Conservation (phyloP, 768 basidiomycete genomes). For the Hygrophoropsis aurantiaca region DNA sequence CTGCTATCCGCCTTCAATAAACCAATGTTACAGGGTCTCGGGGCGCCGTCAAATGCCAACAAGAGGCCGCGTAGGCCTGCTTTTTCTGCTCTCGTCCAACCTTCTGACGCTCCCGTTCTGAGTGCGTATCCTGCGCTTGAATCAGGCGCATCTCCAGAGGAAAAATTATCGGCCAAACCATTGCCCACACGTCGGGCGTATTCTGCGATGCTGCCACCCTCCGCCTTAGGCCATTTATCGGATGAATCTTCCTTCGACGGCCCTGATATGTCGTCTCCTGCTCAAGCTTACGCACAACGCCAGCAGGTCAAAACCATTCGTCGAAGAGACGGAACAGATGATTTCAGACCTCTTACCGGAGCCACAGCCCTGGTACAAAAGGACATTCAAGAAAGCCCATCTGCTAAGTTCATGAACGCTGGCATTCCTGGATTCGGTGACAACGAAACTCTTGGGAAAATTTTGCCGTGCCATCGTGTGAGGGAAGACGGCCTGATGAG, state of each 20-base stretch:
- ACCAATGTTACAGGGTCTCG: constrained; percentile 54
- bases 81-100: constrained; percentile 60
- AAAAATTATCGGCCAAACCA: constrained; percentile 33
- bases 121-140: constrained; percentile 45
- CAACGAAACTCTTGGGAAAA: constrained; percentile 90
- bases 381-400: constrained; percentile 55
- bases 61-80: constrained; percentile 68
- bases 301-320: constrained; percentile 78
- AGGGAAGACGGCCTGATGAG: constrained; percentile 96
- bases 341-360: constrained; percentile 74
- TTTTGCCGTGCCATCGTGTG: constrained; percentile 90
- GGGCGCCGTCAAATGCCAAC: constrained; percentile 49
- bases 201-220: constrained; percentile 62
- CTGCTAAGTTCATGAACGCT: constrained; percentile 51
- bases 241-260: constrained; percentile 52
- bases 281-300: constrained; percentile 76
- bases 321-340: constrained; percentile 79
- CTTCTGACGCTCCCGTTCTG: constrained; percentile 39
- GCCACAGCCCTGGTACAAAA: constrained; percentile 49
- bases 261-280: constrained; percentile 75
- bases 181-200: constrained; percentile 70
- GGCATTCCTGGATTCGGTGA: constrained; percentile 88
- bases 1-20: constrained; percentile 44
- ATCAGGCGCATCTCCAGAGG: constrained; percentile 20
- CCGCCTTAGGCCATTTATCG: constrained; percentile 48